Conservation (phyloP, 2,329 filamentous ascomycete species). For the Phyllosticta capitalensis region DNA sequence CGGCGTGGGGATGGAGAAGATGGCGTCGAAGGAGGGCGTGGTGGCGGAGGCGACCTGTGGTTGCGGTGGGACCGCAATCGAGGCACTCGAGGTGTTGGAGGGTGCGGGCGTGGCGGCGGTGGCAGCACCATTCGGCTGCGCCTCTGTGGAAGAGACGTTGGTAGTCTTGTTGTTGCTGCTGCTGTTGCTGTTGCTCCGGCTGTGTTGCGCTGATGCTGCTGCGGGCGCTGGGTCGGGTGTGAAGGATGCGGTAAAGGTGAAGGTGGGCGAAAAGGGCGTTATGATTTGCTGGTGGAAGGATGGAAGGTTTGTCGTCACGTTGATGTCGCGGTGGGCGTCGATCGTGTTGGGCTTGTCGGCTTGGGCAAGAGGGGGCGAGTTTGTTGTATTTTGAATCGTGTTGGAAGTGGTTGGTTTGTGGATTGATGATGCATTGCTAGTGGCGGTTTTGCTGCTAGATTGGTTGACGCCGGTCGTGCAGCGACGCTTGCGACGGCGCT, state of each 20-base stretch:
- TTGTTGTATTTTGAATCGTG: conserved; percentile 18
- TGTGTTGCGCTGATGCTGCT: conserved; percentile 11
- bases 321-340: conserved; percentile 11
- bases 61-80: not conserved
- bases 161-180: conserved; percentile 1
- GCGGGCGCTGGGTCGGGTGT: conserved; percentile 3
- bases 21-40: conserved; percentile 21
- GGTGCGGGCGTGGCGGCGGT: not conserved
- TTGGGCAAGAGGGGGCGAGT: conserved; percentile 21
- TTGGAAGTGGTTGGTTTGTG: conserved; percentile 8
- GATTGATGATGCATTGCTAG: conserved; percentile 19
- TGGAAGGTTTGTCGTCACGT: conserved; percentile 12
- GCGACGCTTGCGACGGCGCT: conserved; percentile 22
- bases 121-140: not conserved
- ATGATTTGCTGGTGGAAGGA: conserved; percentile 13
- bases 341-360: not conserved
- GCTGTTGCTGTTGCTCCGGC: not conserved
- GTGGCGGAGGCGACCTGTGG: not conserved
- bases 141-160: not conserved
- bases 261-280: conserved; percentile 32
- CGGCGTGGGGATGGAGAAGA: conserved; percentile 33
- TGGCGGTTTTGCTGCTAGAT: conserved; percentile 16
- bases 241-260: conserved; percentile 14
- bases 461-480: conserved; percentile 19
- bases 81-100: not conserved